These are phyloP conservation scores for Starmera dryadoides DNA, from an alignment of 805 yeast genomes.

Conservation along the genomic window DNA sequence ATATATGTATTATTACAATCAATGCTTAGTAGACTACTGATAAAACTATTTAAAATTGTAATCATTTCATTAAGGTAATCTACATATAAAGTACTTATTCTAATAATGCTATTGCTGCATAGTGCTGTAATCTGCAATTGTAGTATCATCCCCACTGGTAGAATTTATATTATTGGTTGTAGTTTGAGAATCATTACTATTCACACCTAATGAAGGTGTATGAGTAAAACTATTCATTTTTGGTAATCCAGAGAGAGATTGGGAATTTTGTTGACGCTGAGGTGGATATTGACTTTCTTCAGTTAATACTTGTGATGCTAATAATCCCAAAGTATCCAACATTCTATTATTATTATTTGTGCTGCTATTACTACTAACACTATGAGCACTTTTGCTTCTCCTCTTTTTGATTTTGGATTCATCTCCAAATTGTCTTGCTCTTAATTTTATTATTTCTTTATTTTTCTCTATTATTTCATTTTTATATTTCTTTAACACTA, in stretches of 20 bases:
- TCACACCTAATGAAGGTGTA: background rate
- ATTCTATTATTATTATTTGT: constrained; percentile 20
- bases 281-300: constrained; percentile 20
- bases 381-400: constrained; percentile 6
- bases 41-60: too few relatives aligned
- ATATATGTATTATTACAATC: too few relatives aligned
- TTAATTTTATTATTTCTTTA: constrained; percentile 34
- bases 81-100: too few relatives aligned
- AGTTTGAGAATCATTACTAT: too few relatives aligned
- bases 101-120: background rate
- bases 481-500: constrained; percentile 37
- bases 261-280: too few relatives aligned
- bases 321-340: constrained; percentile 43
- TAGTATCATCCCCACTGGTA: background rate
- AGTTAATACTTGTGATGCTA: constrained; percentile 46
- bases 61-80: too few relatives aligned
- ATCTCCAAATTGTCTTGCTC: constrained; percentile 8
- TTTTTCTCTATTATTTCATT: constrained; percentile 35
- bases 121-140: constrained; percentile 1
- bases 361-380: too few relatives aligned
- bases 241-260: constrained; percentile 1
- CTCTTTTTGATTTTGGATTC: constrained; percentile 4
- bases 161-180: background rate
- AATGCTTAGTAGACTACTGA: too few relatives aligned
- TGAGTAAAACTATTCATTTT: constrained; percentile 4